Evolutionary conservation across 2,329 filamentous ascomycete species (phyloP), one percentile per base, ranked within the genome.

Genomic region (Ophiocordyceps robertsii): DNA sequence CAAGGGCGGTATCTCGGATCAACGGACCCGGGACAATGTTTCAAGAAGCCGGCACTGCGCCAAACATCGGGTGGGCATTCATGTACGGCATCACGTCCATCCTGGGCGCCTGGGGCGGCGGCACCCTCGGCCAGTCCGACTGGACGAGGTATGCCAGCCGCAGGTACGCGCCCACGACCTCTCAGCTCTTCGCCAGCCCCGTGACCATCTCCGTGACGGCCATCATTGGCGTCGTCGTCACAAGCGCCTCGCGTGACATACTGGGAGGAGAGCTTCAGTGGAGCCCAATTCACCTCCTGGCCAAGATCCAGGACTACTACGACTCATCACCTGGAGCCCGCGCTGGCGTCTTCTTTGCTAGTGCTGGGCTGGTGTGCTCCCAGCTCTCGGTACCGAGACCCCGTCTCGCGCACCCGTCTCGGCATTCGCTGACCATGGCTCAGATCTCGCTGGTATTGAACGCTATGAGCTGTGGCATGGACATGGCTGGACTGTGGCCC

Each of bases 381-480:
- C 55, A 57, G 39, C 46, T 58, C 35, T 49, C 55, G 38, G 52
- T 53, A 44, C 29, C 6, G 6, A 10, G 6, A n/a, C 33, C 6
- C 16, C 10, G 24, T 17, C n/a, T 36, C 16, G 7, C 11, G 33
- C 13, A 10, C 19, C 9, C 1, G 16, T 3, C 14, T 3, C 6
- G n/a, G 9, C 16, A 36, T 17, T 16, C 9, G n/a, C n/a, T 17
- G 13, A 17, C n/a, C 6, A 11, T 10, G 29, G 14, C 10, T 14
- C 11, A 50, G 46, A 52, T 51, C 6, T 49, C 45, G 2, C 41
- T 53, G 4, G 60, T 69, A 33, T 59, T 67, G 41, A 75, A 75
- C 48, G 62, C 64, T 1, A 63, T 72, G 47, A 66, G 66, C 0
- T 62, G 64, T 3, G 73, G 73, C 6, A 74, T 77, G 61, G 75